Evolutionary conservation across 2,329 filamentous ascomycete genomes (phyloP).

Genomic region (Xylogone sp.): DNA sequence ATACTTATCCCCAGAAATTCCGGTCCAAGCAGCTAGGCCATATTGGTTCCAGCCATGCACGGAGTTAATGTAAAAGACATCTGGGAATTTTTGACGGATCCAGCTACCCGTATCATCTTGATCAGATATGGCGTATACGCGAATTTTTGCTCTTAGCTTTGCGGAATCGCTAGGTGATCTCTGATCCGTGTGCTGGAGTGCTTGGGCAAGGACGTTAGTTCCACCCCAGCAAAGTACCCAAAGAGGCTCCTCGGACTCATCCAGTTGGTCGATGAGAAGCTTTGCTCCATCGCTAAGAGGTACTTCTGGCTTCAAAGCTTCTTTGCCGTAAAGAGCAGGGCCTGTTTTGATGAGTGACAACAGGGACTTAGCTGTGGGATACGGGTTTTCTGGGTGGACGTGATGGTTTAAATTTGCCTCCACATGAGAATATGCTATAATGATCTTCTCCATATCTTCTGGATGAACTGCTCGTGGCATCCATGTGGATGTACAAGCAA

Average conservation of each 20-base stretch:
- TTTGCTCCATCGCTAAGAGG: constrained; percentile 33
- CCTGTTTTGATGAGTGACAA: constrained; percentile 23
- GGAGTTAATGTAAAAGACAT: constrained; percentile 42
- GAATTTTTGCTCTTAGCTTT: constrained; percentile 31
- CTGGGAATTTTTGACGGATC: constrained; percentile 41
- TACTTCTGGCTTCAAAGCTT: neutral
- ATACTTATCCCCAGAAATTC: constrained; percentile 41
- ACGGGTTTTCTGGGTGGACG: constrained; percentile 31
- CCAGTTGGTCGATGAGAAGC: constrained; percentile 32
- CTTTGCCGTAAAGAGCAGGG: constrained; percentile 21
- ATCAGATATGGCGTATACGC: constrained; percentile 43
- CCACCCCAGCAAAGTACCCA: constrained; percentile 43
- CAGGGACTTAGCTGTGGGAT: constrained; percentile 24
- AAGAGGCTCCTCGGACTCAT: constrained; percentile 33
- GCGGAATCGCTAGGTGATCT: too few relatives aligned
- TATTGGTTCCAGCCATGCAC: constrained; percentile 45
- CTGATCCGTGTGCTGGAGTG: constrained; percentile 32
- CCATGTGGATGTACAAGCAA: constrained; percentile 35
- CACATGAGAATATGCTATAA: constrained; percentile 17
- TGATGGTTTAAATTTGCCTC: constrained; percentile 36
- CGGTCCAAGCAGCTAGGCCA: constrained; percentile 39
- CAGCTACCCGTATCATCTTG: constrained; percentile 44
- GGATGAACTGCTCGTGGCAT: constrained; percentile 4
- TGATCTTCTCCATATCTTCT: constrained; percentile 6
- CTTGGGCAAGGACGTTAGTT: constrained; percentile 39